phyloP scores from a whole-genome alignment of 75 land plant genomes.

The Selaginella moellendorffii region DNA sequence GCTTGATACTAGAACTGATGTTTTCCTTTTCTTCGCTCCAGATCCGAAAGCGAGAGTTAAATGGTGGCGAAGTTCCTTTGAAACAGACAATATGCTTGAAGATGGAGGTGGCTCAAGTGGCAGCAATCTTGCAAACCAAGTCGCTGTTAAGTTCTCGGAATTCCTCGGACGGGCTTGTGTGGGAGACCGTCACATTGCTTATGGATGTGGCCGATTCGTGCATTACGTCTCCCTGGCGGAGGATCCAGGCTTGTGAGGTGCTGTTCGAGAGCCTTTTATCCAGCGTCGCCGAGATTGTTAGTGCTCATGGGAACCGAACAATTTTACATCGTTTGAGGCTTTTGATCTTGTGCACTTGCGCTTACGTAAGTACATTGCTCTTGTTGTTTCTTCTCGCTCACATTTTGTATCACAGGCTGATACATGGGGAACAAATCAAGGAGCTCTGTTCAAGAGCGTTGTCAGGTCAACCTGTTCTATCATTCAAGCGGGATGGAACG shows the following conservation, averaged over 20 bases:
- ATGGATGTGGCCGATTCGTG: conserved; percentile 80
- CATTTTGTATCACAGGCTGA: conserved; percentile 45
- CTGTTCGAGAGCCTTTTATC: conserved; percentile 56
- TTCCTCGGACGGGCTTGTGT: conserved; percentile 31
- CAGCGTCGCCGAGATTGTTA: conserved; percentile 44
- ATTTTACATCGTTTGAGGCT: conserved; percentile 61
- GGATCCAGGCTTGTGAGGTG: conserved; percentile 64
- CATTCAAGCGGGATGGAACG: conserved; percentile 66
- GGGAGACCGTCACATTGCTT: conserved; percentile 48
- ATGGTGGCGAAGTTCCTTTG: conserved; percentile 42
- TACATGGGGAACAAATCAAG: conserved; percentile 42
- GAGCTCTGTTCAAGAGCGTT: conserved; percentile 59
- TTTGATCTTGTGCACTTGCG: conserved; percentile 61
- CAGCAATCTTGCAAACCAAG: conserved; percentile 34
- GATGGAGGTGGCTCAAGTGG: conserved; percentile 59
- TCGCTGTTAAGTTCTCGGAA: conserved; percentile 26
- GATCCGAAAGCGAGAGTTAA: conserved; percentile 77
- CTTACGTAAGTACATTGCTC: conserved; percentile 34
- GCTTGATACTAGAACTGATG: background rate
- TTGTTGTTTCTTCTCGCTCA: background rate
- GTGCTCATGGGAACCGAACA: conserved; percentile 47
- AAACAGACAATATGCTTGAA: conserved; percentile 51
- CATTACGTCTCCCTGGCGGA: conserved; percentile 72
- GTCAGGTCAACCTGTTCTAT: conserved; percentile 47
- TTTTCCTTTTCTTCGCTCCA: conserved; percentile 17